A percentile compares a stretch with the other conserved stretches of the same genome.
Evolutionary conservation across 108 stramenopile species (phyloP).

Genomic region (Asterionellopsis glacialis): DNA sequence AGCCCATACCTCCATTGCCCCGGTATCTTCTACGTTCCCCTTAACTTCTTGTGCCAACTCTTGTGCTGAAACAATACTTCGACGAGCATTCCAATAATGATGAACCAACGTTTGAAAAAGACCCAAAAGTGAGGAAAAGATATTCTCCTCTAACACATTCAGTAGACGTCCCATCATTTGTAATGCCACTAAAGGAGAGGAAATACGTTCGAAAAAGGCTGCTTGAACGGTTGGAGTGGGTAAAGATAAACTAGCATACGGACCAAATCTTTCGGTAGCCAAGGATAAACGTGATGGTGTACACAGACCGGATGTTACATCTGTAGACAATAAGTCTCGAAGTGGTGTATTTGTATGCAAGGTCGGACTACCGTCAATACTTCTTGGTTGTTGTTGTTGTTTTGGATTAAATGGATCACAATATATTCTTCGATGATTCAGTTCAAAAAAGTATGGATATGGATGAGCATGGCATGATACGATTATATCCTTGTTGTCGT

Average conservation of each 20-base stretch:
- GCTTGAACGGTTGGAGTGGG: conserved; percentile 38
- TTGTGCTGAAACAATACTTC: conserved; percentile 30
- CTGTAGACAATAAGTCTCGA: conserved; percentile 15
- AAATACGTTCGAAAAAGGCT: conserved; percentile 43
- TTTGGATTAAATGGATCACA: conserved; percentile 15
- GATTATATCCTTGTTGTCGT: not conserved
- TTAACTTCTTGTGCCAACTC: conserved; percentile 51
- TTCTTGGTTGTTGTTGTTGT: conserved; percentile 5
- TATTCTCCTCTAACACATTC: conserved; percentile 42
- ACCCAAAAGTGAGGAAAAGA: conserved; percentile 26
- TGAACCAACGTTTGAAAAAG: conserved; percentile 20
- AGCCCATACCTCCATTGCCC: conserved; percentile 20
- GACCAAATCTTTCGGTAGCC: conserved; percentile 40
- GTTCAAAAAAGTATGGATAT: conserved; percentile 34
- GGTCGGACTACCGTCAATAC: conserved; percentile 41
- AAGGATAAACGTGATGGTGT: conserved; percentile 10
- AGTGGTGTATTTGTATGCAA: conserved; percentile 23
- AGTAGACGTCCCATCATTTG: conserved; percentile 48
- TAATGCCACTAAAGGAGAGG: conserved; percentile 50
- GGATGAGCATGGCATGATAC: conserved; percentile 11
- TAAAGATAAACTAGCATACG: conserved; percentile 36
- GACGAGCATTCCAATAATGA: conserved; percentile 43
- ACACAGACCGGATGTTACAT: conserved; percentile 17
- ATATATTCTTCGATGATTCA: conserved; percentile 42
- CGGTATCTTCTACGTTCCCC: conserved; percentile 21